Conservation (phyloP, 768 basidiomycete species). For the Macrolepiota dolichaula region DNA sequence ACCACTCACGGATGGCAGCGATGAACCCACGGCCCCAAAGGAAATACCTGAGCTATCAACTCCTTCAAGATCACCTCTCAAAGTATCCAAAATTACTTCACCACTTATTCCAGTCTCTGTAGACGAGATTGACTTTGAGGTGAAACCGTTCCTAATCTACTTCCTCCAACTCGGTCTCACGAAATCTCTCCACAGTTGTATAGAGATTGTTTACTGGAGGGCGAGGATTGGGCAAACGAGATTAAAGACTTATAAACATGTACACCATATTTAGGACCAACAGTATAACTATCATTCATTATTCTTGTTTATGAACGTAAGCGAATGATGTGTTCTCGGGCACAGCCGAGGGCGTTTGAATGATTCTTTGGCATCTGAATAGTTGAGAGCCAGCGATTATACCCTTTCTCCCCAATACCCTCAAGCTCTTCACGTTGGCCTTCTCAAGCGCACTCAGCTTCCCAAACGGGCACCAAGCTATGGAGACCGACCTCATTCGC, state of each 20-base stretch:
- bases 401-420: not conserved
- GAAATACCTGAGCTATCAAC: not conserved
- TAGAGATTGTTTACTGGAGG: conserved; percentile 33
- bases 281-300: not conserved
- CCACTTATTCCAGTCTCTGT: conserved; percentile 18
- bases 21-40: not conserved
- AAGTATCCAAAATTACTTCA: conserved; percentile 18
- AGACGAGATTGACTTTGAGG: conserved; percentile 19
- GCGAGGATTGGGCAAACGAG: conserved; percentile 28
- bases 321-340: not conserved
- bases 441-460: not conserved
- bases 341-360: not conserved
- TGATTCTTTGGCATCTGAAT: not conserved
- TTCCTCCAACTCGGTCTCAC: not conserved
- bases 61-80: conserved; percentile 11
- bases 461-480: conserved; percentile 18
- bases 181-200: conserved; percentile 21
- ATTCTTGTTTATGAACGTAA: not conserved
- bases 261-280: not conserved
- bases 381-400: not conserved
- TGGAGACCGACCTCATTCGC: conserved; percentile 70
- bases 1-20: not conserved
- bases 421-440: not conserved
- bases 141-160: conserved; percentile 8
- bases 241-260: conserved; percentile 22